Evolutionary conservation across 352 stramenopile genomes (phyloP), one percentile per base, ranked within the genome.

Genomic region (Globisporangium cylindrosporum): DNA sequence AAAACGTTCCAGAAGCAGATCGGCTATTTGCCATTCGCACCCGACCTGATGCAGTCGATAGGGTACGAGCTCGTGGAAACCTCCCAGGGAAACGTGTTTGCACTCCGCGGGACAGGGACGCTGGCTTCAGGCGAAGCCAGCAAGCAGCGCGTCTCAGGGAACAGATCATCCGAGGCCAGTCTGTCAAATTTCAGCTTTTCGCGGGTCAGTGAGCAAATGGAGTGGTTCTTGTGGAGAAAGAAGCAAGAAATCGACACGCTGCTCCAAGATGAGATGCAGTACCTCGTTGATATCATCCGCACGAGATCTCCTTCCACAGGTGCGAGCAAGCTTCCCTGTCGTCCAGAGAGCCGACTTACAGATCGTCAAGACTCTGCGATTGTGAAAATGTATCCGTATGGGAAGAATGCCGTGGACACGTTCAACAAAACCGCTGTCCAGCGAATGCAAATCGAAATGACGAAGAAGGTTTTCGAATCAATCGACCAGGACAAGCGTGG

Each of bases 161-260:
- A 36, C 59, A 15, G 1, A 54, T 34, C 22, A 54, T 4, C 38
- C 3, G 46, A 68, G 0, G 81, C 78, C 0, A 87, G 75, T 64
- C 72, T 92, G 20, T 76, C 84, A 0, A 85, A 84, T 58, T 92
- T 90, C 62, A 57, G 73, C 0, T 92, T 92, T 55, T 84, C 80
- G 14, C 85, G 73, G 34, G 66, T 93, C 2, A 88, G 72, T 18
- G 73, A 80, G 12, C 82, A 89, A 22, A 90, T 79, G 73, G 85
- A 93, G 69, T 93, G 82, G 85, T 93, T 93, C 65, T 59, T 93
- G 7, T 93, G 83, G 81, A 72, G 85, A 54, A 79, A 80, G 20
- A 89, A 89, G 58, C 80, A 91, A 63, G 85, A 93, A 46, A 86
- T 93, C 56, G 77, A 90, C 5, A 70, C 66, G 66, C 57, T 91